These are phyloP conservation scores for Trichoderma arundinaceum DNA, from an alignment of 2,329 filamentous ascomycete species.

Conservation along the genomic window DNA sequence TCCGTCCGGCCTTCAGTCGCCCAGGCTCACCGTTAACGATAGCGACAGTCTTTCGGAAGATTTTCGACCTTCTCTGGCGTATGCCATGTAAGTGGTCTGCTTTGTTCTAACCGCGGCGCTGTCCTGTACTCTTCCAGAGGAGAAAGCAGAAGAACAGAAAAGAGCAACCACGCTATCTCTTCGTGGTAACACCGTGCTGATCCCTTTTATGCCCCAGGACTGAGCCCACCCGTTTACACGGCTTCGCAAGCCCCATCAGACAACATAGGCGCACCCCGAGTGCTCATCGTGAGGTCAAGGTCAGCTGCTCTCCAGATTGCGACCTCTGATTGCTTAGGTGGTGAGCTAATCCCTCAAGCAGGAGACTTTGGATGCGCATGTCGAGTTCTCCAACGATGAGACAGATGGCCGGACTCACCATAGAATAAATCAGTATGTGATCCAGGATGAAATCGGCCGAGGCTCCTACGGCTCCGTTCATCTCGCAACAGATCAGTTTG, in stretches of 20 bases:
- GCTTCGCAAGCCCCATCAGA: constrained; percentile 60
- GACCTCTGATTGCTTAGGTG: neutral
- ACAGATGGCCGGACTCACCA: constrained; percentile 81
- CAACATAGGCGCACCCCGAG: constrained; percentile 65
- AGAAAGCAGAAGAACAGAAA: neutral
- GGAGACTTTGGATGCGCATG: constrained; percentile 91
- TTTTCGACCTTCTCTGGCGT: constrained; percentile 22
- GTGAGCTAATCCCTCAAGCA: constrained; percentile 44
- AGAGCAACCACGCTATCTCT: neutral
- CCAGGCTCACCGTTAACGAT: constrained; percentile 41
- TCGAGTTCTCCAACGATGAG: constrained; percentile 84
- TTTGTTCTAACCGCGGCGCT: neutral
- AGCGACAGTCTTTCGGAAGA: constrained; percentile 35
- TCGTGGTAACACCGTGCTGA: neutral
- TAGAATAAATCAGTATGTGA: constrained; percentile 92
- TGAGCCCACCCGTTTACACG: constrained; percentile 47
- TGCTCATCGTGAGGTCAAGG: constrained; percentile 63
- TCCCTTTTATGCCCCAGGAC: constrained; percentile 45
- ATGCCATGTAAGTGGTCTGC: constrained; percentile 47
- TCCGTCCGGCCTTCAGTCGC: constrained; percentile 37
- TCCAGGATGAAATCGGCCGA: constrained; percentile 93
- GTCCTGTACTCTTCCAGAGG: neutral
- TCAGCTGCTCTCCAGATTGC: constrained; percentile 37
- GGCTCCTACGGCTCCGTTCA: constrained; percentile 96
- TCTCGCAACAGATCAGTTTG: constrained; percentile 86